phyloP scores from a whole-genome alignment of 306 rosid genomes.

The Lablab purpureus region DNA sequence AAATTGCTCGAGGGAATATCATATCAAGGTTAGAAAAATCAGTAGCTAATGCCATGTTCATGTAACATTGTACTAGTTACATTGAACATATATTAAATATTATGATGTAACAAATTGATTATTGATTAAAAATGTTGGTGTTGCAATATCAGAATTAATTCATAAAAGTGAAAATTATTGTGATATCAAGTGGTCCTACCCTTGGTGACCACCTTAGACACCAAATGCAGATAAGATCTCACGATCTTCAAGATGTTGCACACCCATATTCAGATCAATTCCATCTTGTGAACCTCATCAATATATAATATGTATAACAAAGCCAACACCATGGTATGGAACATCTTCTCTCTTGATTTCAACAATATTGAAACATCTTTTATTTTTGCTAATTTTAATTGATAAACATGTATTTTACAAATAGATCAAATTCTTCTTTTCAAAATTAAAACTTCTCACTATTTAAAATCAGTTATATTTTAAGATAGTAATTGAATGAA shows the following conservation, averaged over 20 bases:
- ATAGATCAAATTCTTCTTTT: too few species aligned
- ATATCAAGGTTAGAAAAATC: neutral
- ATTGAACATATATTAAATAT: neutral
- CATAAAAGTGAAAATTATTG: neutral
- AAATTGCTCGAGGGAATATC: neutral
- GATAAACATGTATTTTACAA: too few species aligned
- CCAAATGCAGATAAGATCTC: neutral
- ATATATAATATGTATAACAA: too few species aligned
- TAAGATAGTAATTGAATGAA: too few species aligned
- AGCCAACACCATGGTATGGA: too few species aligned
- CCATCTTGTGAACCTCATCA: neutral
- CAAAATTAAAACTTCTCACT: too few species aligned
- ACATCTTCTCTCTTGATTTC: too few species aligned
- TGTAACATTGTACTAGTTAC: neutral
- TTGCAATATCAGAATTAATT: neutral
- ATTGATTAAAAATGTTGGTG: neutral
- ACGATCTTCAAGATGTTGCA: neutral
- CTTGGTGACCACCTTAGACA: neutral
- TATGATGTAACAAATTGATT: neutral
- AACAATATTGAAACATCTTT: too few species aligned
- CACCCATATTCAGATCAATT: neutral
- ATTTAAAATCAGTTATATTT: too few species aligned
- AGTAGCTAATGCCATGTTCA: neutral
- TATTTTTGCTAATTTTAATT: too few species aligned
- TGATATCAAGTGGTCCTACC: slow-evolving; percentile 21